Evolutionary conservation across 345 rosid species (phyloP), one percentile per base, ranked within the genome.

Genomic region (Acer campestre): DNA sequence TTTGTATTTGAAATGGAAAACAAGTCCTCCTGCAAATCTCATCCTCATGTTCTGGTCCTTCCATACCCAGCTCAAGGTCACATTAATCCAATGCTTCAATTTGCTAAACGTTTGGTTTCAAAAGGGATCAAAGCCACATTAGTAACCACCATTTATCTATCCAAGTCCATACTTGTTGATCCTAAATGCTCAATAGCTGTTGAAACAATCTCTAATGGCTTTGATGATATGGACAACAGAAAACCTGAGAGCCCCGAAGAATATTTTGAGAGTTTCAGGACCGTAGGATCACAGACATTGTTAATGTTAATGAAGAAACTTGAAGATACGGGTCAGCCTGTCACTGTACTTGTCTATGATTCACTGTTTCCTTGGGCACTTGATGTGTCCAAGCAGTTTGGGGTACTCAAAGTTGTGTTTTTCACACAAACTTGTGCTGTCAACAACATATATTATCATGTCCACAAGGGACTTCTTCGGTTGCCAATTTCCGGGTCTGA

Each of bases 391-490:
- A 86, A 82, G 81, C 42, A 51, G 49, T 80, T 80, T 55, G 87
- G 81, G 6, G 0, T 82, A 5, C 4, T 16, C 0, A 70, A 73
- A 16, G 85, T 56, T 7, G 77, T 14, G 51, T 86, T 86, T 69
- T 75, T 80, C 44, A 86, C 85, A 4, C 87, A 86, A 27, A 62
- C 85, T 1, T 84, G 89, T 74, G 78, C 84, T 71, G 89, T 84
- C 1, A 74, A 82, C 62, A 46, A 5, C 64, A 56, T 82, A 1
- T 82, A 84, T 71, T 86, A 82, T 56, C 85, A 84, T 64, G 77
- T 78, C 11, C 25, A 69, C 0, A 49, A 17, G 31, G 85, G 87
- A 14, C 22, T 76, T 6, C 78, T 86, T 40, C 29, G 27, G 6
- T 38, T 78, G 5, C 87, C 82, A 1, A 31, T 82, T 6, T 23